phyloP scores from a whole-genome alignment of 805 yeast genomes.

The Priceomyces haplophilus region DNA sequence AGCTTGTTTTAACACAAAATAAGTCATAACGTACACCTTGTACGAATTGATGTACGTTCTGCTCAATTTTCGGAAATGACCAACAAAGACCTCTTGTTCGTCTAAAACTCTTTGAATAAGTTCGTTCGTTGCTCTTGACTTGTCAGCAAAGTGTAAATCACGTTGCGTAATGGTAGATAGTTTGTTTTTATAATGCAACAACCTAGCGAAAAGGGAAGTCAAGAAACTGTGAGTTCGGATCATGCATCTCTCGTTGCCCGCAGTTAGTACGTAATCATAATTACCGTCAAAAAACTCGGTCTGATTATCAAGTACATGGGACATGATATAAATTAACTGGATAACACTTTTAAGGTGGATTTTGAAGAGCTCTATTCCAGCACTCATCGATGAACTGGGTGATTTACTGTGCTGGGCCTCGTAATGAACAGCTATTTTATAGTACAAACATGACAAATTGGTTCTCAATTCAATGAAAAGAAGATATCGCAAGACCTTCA shows the following conservation, averaged over 20 bases:
- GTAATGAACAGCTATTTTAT: conserved; percentile 39
- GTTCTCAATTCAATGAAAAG: conserved; percentile 38
- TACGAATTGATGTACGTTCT: conserved; percentile 38
- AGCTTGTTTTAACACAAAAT: conserved; percentile 39
- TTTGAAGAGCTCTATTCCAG: conserved; percentile 42
- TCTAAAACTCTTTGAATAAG: conserved; percentile 30
- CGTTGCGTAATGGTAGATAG: conserved; percentile 19
- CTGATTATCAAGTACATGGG: conserved; percentile 41
- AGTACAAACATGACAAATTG: conserved; percentile 39
- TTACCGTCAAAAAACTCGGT: conserved; percentile 40
- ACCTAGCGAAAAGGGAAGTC: conserved; percentile 37
- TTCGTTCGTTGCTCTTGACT: conserved; percentile 30
- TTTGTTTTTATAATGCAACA: conserved; percentile 35
- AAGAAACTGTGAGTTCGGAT: conserved; percentile 39
- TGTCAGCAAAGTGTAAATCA: conserved; percentile 14
- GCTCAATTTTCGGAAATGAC: conserved; percentile 38
- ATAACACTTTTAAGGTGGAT: conserved; percentile 40
- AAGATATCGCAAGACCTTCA: conserved; percentile 36
- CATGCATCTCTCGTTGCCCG: conserved; percentile 37
- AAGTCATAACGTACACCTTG: conserved; percentile 39
- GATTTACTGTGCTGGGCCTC: conserved; percentile 30
- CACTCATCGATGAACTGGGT: conserved; percentile 28
- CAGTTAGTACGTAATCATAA: conserved; percentile 36
- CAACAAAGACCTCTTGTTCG: conserved; percentile 43
- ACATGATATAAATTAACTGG: conserved; percentile 41